These are phyloP conservation scores for Butyriboletus loyo DNA, from an alignment of 768 basidiomycete genomes.

Conservation along the genomic window DNA sequence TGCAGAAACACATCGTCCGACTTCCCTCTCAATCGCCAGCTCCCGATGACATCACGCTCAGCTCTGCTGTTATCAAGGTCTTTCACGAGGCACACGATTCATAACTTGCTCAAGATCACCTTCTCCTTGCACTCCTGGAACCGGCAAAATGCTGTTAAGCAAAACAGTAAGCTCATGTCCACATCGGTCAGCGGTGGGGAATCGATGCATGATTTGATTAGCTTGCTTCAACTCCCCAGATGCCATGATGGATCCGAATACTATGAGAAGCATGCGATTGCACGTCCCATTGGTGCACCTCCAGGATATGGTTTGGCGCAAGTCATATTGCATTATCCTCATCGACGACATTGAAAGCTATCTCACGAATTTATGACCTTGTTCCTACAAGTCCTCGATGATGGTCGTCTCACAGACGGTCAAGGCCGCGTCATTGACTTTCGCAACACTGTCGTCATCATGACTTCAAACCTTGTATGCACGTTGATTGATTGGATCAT, in stretches of 20 bases:
- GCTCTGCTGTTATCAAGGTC: conserved; percentile 54
- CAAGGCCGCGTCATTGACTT: conserved; percentile 89
- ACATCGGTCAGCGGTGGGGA: background rate
- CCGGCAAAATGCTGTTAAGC: conserved; percentile 85
- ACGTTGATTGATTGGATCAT: too few species aligned
- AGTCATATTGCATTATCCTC: conserved; percentile 83
- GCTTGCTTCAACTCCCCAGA: conserved; percentile 95
- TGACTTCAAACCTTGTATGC: conserved; percentile 93
- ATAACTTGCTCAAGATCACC: conserved; percentile 91
- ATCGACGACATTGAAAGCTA: conserved; percentile 93
- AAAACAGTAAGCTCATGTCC: conserved; percentile 65
- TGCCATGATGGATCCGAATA: conserved; percentile 93
- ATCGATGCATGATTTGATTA: conserved; percentile 28
- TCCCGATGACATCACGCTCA: conserved; percentile 74
- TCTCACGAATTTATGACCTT: conserved; percentile 71
- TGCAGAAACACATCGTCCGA: conserved; percentile 77
- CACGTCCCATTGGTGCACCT: conserved; percentile 67
- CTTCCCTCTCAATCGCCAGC: conserved; percentile 82
- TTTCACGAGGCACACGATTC: conserved; percentile 82
- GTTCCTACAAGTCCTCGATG: conserved; percentile 84
- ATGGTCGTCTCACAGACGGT: conserved; percentile 88
- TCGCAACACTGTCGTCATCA: conserved; percentile 89
- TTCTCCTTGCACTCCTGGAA: conserved; percentile 85
- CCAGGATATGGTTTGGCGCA: conserved; percentile 89
- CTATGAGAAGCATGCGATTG: conserved; percentile 76